A percentile compares a stretch with the other conserved stretches of the same genome.
Conservation (phyloP, 345 rosid genomes). For the Brassica juncea region DNA sequence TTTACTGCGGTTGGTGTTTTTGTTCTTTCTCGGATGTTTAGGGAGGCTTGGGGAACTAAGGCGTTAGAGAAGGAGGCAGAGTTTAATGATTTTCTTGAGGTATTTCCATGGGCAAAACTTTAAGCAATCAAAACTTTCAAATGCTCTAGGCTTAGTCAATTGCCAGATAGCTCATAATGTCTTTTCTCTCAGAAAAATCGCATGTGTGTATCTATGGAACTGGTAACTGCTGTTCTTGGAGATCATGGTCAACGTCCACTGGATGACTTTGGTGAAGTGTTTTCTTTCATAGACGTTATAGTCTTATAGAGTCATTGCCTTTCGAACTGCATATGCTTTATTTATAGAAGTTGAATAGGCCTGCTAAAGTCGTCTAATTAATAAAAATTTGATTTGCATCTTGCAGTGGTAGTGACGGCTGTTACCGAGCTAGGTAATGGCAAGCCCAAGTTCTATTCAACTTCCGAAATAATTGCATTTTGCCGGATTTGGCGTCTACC, state of each 20-base stretch:
- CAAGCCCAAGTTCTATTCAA: conserved; percentile 90
- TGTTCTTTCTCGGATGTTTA: conserved; percentile 88
- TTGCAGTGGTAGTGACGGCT: conserved; percentile 91
- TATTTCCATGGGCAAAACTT: conserved; percentile 31
- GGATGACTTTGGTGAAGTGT: conserved; percentile 74
- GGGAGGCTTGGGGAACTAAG: conserved; percentile 84
- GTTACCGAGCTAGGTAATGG: conserved; percentile 88
- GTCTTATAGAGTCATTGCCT: conserved; percentile 6
- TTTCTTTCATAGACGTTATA: background rate
- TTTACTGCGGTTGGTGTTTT: conserved; percentile 98
- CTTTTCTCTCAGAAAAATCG: conserved; percentile 57
- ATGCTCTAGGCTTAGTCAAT: conserved; percentile 8
- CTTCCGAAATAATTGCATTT: conserved; percentile 83
- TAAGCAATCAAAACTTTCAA: conserved; percentile 2
- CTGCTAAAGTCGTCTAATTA: conserved; percentile 11
- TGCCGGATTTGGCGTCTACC: conserved; percentile 92
- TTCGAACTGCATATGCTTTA: background rate
- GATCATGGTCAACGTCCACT: conserved; percentile 96
- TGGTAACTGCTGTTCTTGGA: conserved; percentile 97
- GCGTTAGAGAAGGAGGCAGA: conserved; percentile 69
- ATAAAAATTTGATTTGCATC: conserved; percentile 13
- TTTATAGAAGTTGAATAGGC: conserved; percentile 9
- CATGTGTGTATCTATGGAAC: conserved; percentile 94
- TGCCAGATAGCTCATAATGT: conserved; percentile 14
- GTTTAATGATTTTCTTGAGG: conserved; percentile 92